Percentiles rank a stretch among this genome's conserved stretches.
These are phyloP conservation scores for Candida montana DNA, from an alignment of 805 yeast genomes.

Conservation along the genomic window DNA sequence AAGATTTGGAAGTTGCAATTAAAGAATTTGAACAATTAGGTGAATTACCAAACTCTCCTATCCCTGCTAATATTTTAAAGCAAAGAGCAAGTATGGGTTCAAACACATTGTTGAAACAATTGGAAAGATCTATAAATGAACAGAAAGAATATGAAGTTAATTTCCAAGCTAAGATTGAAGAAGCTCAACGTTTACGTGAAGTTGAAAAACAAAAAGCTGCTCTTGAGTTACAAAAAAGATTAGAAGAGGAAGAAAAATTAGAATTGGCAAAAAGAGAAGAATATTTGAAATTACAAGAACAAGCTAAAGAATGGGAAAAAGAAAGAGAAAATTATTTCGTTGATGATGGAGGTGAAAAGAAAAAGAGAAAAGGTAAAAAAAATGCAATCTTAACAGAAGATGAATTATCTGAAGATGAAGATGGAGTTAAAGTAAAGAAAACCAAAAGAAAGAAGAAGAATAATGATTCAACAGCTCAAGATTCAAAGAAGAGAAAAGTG, in stretches of 20 bases:
- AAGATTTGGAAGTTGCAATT: slow-evolving; percentile 60
- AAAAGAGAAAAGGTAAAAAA: slow-evolving; percentile 30
- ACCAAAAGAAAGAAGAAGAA: slow-evolving; percentile 25
- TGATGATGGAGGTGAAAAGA: slow-evolving; percentile 32
- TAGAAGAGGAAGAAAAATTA: slow-evolving; percentile 45
- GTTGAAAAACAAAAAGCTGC: slow-evolving; percentile 42
- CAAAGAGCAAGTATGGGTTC: slow-evolving; percentile 85
- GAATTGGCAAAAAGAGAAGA: slow-evolving; percentile 35
- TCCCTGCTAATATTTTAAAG: slow-evolving; percentile 70
- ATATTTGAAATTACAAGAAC: slow-evolving; percentile 46
- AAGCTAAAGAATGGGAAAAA: slow-evolving; percentile 52
- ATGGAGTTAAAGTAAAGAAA: slow-evolving; percentile 13
- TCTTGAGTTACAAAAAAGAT: slow-evolving; percentile 42
- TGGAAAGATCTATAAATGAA: slow-evolving; percentile 64
- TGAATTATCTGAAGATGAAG: slow-evolving; percentile 30
- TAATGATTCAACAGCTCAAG: slow-evolving; percentile 29
- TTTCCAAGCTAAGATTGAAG: slow-evolving; percentile 56
- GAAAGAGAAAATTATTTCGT: slow-evolving; percentile 39
- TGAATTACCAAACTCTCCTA: slow-evolving; percentile 61
- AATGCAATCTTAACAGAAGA: slow-evolving; percentile 45
- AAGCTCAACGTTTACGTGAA: slow-evolving; percentile 57
- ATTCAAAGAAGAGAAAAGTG: slow-evolving; percentile 25
- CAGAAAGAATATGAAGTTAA: slow-evolving; percentile 63
- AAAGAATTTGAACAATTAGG: slow-evolving; percentile 52
- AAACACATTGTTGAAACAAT: slow-evolving; percentile 64